phyloP scores from a whole-genome alignment of 2,329 filamentous ascomycete genomes.

The Phialophora verrucosa region DNA sequence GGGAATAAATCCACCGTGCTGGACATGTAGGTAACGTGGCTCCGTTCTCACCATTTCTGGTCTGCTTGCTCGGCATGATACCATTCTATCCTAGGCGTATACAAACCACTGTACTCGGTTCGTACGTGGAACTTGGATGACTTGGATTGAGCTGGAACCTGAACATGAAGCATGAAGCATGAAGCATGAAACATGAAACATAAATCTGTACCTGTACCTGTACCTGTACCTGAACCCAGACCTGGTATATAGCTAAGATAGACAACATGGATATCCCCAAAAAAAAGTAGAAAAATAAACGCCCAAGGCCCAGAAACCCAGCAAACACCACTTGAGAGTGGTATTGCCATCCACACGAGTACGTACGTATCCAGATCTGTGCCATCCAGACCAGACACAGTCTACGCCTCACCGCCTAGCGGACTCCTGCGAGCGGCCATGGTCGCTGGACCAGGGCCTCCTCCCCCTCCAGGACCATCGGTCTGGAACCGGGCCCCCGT shows the following conservation, averaged over 20 bases:
- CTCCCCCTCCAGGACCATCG: constrained; percentile 9
- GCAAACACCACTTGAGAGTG: background rate
- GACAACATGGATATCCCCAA: background rate
- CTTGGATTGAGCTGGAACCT: too few relatives aligned
- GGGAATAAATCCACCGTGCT: too few relatives aligned
- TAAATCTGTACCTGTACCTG: background rate
- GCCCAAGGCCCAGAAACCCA: background rate
- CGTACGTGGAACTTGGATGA: too few relatives aligned
- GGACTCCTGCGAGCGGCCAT: constrained; percentile 17
- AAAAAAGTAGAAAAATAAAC: background rate
- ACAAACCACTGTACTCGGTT: too few relatives aligned
- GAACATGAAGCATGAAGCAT: background rate
- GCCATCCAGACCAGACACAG: background rate
- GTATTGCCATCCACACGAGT: background rate
- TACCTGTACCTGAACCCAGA: background rate
- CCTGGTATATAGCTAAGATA: background rate
- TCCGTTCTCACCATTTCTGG: too few relatives aligned
- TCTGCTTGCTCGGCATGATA: too few relatives aligned
- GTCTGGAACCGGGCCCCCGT: background rate
- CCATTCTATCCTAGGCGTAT: too few relatives aligned
- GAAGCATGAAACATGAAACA: background rate
- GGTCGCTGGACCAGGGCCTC: constrained; percentile 21
- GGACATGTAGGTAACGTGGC: too few relatives aligned
- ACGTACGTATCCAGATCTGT: background rate
- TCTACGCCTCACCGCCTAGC: constrained; percentile 33